phyloP scores from a whole-genome alignment of 1,284 basidiomycete species.

The Ustilago vetiveriae region DNA sequence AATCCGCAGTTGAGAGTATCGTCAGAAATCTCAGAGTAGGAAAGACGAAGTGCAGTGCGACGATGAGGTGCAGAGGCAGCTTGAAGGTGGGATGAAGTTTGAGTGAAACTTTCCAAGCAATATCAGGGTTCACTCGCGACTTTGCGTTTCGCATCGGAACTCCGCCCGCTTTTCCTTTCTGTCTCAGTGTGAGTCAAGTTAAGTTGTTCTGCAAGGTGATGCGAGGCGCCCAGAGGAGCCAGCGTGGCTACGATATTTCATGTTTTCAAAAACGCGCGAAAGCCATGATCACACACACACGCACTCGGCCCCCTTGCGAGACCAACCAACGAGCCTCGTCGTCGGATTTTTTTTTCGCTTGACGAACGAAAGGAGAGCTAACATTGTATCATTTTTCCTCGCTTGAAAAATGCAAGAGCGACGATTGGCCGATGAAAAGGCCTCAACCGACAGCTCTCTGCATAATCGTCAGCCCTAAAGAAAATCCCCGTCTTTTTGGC shows the following conservation, averaged over 20 bases:
- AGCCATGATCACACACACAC: constrained; percentile 2
- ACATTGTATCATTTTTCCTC: background rate
- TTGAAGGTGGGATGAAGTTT: background rate
- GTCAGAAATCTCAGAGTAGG: too few relatives aligned
- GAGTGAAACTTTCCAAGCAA: background rate
- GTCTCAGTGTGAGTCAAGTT: too few relatives aligned
- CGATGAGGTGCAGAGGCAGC: background rate
- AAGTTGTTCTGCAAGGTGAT: too few relatives aligned
- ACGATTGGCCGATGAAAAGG: constrained; percentile 36
- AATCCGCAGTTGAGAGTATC: too few relatives aligned
- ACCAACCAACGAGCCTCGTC: constrained; percentile 10
- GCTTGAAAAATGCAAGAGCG: constrained; percentile 1
- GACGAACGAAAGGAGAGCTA: background rate
- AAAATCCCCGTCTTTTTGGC: constrained; percentile 7
- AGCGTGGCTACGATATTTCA: constrained; percentile 6
- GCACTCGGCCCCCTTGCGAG: background rate
- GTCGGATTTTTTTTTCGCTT: background rate
- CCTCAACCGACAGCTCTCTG: background rate
- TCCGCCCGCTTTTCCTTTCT: constrained; percentile 3
- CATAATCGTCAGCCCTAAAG: constrained; percentile 11
- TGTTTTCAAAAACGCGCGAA: constrained; percentile 4
- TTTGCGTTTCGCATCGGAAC: constrained; percentile 20
- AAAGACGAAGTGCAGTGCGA: too few relatives aligned
- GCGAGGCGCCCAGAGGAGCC: too few relatives aligned
- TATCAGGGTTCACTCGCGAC: background rate